Conservation (phyloP, 768 basidiomycete species). For the Mycena epipterygia region DNA sequence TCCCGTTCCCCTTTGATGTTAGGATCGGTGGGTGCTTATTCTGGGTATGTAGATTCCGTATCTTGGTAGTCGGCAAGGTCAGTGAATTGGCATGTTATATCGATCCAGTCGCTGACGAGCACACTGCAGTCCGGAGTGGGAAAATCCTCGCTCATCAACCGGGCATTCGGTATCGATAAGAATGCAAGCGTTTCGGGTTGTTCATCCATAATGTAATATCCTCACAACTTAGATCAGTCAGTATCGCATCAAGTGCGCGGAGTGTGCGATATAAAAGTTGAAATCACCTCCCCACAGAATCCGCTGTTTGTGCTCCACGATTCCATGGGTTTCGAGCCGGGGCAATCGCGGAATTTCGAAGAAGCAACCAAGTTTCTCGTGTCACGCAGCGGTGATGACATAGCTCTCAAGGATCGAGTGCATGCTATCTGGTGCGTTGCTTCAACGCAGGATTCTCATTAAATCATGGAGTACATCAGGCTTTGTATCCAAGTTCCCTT, state of each 20-base stretch:
- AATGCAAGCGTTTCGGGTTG: neutral
- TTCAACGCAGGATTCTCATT: neutral
- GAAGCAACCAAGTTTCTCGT: slow-evolving; percentile 11
- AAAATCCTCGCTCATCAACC: too few relatives aligned
- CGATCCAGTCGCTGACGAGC: neutral
- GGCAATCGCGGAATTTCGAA: neutral
- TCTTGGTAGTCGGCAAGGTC: slow-evolving; percentile 18
- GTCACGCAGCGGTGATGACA: neutral
- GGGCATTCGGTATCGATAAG: slow-evolving; percentile 11
- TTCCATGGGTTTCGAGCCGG: slow-evolving; percentile 23
- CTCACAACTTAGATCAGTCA: neutral
- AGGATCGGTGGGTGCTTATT: neutral
- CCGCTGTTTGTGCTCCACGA: slow-evolving; percentile 13
- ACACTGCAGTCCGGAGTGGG: slow-evolving; percentile 3
- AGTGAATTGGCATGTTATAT: neutral
- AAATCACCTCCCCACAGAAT: slow-evolving; percentile 12
- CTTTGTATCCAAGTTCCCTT: slow-evolving; percentile 18
- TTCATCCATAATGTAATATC: neutral
- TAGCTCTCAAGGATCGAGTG: slow-evolving; percentile 12
- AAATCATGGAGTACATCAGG: neutral
- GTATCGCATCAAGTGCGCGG: slow-evolving; percentile 1
- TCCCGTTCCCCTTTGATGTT: neutral
- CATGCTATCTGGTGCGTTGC: slow-evolving; percentile 12
- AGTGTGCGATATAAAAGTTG: neutral
- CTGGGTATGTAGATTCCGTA: slow-evolving; percentile 4